A percentile compares a stretch with the other conserved stretches of the same genome.
Evolutionary conservation across 768 basidiomycete genomes (phyloP).

Genomic region (Termitomyces eurrhizus): DNA sequence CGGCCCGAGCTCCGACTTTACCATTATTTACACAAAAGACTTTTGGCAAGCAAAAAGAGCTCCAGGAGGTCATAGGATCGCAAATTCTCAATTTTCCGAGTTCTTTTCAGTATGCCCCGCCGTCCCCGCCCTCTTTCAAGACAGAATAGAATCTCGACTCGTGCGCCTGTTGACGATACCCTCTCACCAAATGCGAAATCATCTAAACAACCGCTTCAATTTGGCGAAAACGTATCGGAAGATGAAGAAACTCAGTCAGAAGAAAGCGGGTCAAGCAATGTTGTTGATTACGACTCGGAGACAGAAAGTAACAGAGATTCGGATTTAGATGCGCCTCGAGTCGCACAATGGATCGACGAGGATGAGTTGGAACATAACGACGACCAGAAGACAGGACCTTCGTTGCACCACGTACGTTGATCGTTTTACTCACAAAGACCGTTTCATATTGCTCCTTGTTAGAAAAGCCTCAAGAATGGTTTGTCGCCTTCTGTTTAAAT

Average conservation of each 20-base stretch:
- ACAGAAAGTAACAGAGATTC: constrained; percentile 20
- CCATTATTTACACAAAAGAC: background rate
- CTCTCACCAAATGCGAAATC: constrained; percentile 10
- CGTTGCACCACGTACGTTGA: constrained; percentile 24
- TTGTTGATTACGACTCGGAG: constrained; percentile 19
- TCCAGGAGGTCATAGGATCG: background rate
- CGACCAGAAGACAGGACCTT: constrained; percentile 22
- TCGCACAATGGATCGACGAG: constrained; percentile 60
- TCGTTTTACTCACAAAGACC: background rate
- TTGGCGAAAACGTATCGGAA: constrained; percentile 5
- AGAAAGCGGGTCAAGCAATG: constrained; percentile 15
- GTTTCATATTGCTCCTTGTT: background rate
- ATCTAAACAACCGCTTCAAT: constrained; percentile 10
- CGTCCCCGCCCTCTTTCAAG: constrained; percentile 31
- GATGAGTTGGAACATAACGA: constrained; percentile 36
- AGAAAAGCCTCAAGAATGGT: constrained; percentile 11
- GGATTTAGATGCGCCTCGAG: constrained; percentile 52
- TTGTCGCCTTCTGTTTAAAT: background rate
- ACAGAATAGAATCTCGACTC: constrained; percentile 6
- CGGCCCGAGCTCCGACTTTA: too few relatives aligned
- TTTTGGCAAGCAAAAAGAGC: background rate
- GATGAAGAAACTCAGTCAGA: constrained; percentile 3
- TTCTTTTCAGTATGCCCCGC: constrained; percentile 28
- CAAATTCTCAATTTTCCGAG: background rate
- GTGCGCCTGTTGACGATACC: background rate